Evolutionary conservation across 2,329 filamentous ascomycete genomes (phyloP).

Genomic region (Phymatotrichopsis omnivora): DNA sequence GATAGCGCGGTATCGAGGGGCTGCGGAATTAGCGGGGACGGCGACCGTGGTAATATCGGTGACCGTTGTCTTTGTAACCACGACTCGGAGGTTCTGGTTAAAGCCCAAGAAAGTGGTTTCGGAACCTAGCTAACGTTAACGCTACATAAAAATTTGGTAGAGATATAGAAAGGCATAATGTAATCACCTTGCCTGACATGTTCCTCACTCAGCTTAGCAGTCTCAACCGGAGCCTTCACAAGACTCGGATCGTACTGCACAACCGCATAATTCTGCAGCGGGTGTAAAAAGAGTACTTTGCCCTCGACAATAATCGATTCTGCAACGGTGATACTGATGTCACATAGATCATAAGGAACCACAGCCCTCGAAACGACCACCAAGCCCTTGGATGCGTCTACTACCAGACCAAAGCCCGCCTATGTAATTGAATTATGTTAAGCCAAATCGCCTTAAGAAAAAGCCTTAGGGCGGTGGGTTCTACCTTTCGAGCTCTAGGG

Average conservation of each 20-base stretch:
- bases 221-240: conserved; percentile 88
- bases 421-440: conserved; percentile 9
- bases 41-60: conserved; percentile 96
- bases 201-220: conserved; percentile 68
- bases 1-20: conserved; percentile 85
- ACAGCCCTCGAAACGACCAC: conserved; percentile 91
- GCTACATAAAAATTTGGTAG: neutral
- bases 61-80: conserved; percentile 86
- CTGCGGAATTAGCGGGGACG: conserved; percentile 85
- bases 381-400: conserved; percentile 90
- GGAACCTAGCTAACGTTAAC: conserved; percentile 42
- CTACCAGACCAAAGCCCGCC: conserved; percentile 91
- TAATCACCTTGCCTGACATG: conserved; percentile 78
- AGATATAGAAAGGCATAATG: neutral
- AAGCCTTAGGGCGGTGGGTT: neutral
- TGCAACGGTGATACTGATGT: conserved; percentile 90
- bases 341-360: conserved; percentile 91
- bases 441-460: neutral
- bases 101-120: conserved; percentile 97
- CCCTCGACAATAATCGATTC: conserved; percentile 92
- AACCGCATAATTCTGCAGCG: conserved; percentile 91
- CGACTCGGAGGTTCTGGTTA: conserved; percentile 87
- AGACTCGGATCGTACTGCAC: conserved; percentile 88
- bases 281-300: conserved; percentile 91
- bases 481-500: conserved; percentile 69